Base-by-base conservation (phyloP, 1,139 yeast species). In the Protomyces arabidopsidicola region DNA sequence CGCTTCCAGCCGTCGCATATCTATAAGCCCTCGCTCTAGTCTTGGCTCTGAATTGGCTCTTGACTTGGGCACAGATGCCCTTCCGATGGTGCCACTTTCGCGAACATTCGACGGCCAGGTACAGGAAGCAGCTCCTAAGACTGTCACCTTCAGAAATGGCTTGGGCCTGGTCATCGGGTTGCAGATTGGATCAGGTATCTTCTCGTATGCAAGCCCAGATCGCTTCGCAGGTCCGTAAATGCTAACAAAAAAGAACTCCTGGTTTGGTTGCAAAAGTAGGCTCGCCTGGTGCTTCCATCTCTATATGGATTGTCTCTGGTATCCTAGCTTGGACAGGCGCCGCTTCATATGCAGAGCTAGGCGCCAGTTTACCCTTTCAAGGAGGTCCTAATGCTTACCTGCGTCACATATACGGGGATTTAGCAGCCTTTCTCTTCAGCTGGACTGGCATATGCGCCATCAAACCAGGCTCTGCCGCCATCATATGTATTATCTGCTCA, bases 271-370 rank as follows among this genome's bases (percentile, higher is more conserved):
- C 72, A 10, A 72, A 72, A 56, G 75, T 78, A 0, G 79, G 79
- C 10, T 76, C 79, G 1, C 75, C 75, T 0, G 79, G 77, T 1
- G 73, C 75, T 10, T 73, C 79, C 4, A 68, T 77, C 16, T 56
- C 75, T 2, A 75, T 77, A 3, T 77, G 80, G 80, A 61, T 72
- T 0, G 69, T 73, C 2, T 76, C 79, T 4, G 80, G 80, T 1
- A 65, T 75, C 39, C 70, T 77, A 18, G 79, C 79, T 2, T 78
- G 79, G 79, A 76, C 79, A 0, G 80, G 80, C 1, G 80, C 80
- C 0, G 72, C 78, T 2, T 75, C 78, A 20, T 78, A 72, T 65
- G 79, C 79, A 0, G 80, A 77, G 65, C 70, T 77, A 14, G 80
- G 80, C 8, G 70, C 76, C 48, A 75, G 77, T 3, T 71, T 78